Base-by-base conservation (phyloP, 768 basidiomycete species). In the Boletellus ananas region DNA sequence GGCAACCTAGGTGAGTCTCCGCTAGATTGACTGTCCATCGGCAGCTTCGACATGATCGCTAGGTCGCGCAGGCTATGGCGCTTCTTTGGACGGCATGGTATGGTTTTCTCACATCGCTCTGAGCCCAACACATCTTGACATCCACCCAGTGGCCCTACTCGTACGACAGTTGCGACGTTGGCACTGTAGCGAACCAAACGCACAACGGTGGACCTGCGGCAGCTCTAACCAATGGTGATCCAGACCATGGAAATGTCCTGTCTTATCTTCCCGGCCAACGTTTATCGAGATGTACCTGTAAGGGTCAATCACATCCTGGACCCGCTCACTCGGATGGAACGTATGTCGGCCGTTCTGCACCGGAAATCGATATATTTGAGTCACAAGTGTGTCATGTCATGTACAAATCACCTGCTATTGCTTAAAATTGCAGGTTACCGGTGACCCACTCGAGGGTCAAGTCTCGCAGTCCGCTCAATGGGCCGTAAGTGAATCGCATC, bases 301-400 rank as follows among this genome's bases (percentile, higher is more conserved):
- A 75, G 12, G 83, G 84, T 21, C 88, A 94, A 68, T 74, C 83
- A 8, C 94, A 96, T 68, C 94, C 94, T 4, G 94, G 94, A 9
- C 94, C 94, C 20, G 67, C 81, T 42, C 83, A 85, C 51, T 51
- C 56, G 0, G 88, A 95, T 56, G 92, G 92, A 27, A 76, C 84
- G 3, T 94, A 81, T 60, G 81, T 87, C 20, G 93, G 91, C 11
- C 80, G 93, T 43, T 65, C 85, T 25, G 88, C 92, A 4, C 92
- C 92, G 2, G 93, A 95, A 68, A 93, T 95, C 36, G 93, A 95
- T 74, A 74, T 93, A 25, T 84, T 94, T 62, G 93, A 94, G 72
- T 87, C 92, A 7, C 83, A 84, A 69, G 85, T 83, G 49, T 68
- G 64, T 45, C 36, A 16, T 20, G 7, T 35, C 31, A 34, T 34